Percentiles rank a stretch among this genome's conserved stretches.
These are phyloP conservation scores for Fomitopsis pinicola DNA, from an alignment of 1,284 basidiomycete species.

Conservation along the genomic window DNA sequence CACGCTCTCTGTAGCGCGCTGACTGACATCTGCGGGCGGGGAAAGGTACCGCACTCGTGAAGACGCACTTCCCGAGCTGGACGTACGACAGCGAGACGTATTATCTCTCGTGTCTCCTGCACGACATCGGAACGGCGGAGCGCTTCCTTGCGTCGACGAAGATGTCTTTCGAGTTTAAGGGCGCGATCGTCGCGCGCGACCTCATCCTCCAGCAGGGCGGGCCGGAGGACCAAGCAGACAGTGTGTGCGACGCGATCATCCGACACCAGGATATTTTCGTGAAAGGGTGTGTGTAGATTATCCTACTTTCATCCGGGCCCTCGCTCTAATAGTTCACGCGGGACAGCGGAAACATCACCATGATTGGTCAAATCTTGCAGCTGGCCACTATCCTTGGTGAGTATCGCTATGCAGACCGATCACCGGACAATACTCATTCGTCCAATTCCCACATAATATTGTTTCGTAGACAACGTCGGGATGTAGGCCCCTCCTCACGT, in stretches of 20 bases:
- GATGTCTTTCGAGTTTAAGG: constrained; percentile 59
- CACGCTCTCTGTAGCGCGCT: neutral
- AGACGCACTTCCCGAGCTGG: constrained; percentile 47
- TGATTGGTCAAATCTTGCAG: constrained; percentile 49
- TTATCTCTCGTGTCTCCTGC: constrained; percentile 47
- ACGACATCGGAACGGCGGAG: constrained; percentile 54
- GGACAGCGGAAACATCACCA: constrained; percentile 43
- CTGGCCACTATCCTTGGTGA: constrained; percentile 46
- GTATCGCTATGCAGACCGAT: constrained; percentile 5
- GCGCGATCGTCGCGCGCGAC: constrained; percentile 50
- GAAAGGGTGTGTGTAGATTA: constrained; percentile 32
- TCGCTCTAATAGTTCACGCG: neutral
- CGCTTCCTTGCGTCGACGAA: constrained; percentile 47
- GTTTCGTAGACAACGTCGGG: constrained; percentile 38
- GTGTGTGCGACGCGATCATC: constrained; percentile 54
- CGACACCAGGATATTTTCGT: constrained; percentile 58
- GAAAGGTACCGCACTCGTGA: constrained; percentile 41
- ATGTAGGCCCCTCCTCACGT: constrained; percentile 29
- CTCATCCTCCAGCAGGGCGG: constrained; percentile 41
- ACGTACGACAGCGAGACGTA: constrained; percentile 46
- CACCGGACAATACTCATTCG: neutral
- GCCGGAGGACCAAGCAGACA: constrained; percentile 49
- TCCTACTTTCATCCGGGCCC: neutral
- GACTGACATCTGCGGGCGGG: neutral
- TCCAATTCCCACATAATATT: neutral